Evolutionary conservation across 345 rosid species (phyloP).

Genomic region (sweet orange (Citrus sinensis)): DVS_A1.0 CM039169.1:5368501-5369000

Average conservation of each 20-base stretch:
- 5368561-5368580: not conserved
- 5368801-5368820: not conserved
- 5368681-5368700: not conserved
- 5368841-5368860: not conserved
- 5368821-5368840: not conserved
- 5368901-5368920: too few relatives aligned
- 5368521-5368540: too few relatives aligned
- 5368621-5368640: not conserved
- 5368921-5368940: accelerated
- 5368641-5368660: not conserved
- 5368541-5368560: not conserved
- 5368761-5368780: too few relatives aligned
- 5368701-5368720: not conserved
- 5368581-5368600: too few relatives aligned
- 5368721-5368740: not conserved
- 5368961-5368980: too few relatives aligned
- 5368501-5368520: not conserved
- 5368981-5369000: too few relatives aligned
- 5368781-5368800: not conserved
- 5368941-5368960: accelerated
- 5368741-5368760: too few relatives aligned
- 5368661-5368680: too few relatives aligned
- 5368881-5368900: not conserved
- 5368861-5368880: not conserved
- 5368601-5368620: not conserved